Evolutionary conservation across 2,329 filamentous ascomycete genomes (phyloP).

Genomic region (Aspergillus sp.): DNA sequence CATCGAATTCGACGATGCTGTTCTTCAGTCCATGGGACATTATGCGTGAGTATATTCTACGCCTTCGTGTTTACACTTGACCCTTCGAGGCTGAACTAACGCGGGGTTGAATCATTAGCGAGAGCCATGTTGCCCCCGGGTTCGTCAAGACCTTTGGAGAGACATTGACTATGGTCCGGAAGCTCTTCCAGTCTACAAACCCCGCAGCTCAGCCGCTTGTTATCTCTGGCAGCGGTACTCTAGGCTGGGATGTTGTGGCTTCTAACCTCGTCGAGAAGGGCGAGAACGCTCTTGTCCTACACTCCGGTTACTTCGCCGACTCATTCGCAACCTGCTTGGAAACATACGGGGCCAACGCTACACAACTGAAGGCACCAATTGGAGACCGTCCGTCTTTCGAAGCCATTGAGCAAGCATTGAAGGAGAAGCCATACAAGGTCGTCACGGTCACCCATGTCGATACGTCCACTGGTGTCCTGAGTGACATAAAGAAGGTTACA

Average conservation of each 20-base stretch:
- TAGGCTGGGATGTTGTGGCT: constrained; percentile 96
- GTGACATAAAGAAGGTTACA: constrained; percentile 80
- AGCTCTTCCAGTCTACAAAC: constrained; percentile 89
- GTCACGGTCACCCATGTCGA: constrained; percentile 96
- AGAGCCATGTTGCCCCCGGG: constrained; percentile 86
- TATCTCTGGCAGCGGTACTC: constrained; percentile 88
- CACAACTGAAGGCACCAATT: constrained; percentile 84
- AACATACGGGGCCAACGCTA: constrained; percentile 86
- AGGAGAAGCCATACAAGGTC: constrained; percentile 89
- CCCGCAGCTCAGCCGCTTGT: constrained; percentile 85
- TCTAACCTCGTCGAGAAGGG: constrained; percentile 87
- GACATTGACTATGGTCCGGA: constrained; percentile 79
- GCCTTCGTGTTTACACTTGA: neutral
- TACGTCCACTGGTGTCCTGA: constrained; percentile 93
- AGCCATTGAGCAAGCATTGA: constrained; percentile 84
- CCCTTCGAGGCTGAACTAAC: neutral
- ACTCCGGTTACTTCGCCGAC: constrained; percentile 96
- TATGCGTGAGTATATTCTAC: constrained; percentile 54
- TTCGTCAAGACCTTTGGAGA: constrained; percentile 93
- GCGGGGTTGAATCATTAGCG: constrained; percentile 52
- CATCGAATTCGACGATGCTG: constrained; percentile 97
- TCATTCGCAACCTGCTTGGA: constrained; percentile 89
- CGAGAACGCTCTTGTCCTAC: constrained; percentile 87
- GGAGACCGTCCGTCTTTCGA: constrained; percentile 82
- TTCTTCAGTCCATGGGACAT: constrained; percentile 91